Base-by-base conservation (phyloP, 2,329 filamentous ascomycete species). In the Sordariomycetes sp. region DNA sequence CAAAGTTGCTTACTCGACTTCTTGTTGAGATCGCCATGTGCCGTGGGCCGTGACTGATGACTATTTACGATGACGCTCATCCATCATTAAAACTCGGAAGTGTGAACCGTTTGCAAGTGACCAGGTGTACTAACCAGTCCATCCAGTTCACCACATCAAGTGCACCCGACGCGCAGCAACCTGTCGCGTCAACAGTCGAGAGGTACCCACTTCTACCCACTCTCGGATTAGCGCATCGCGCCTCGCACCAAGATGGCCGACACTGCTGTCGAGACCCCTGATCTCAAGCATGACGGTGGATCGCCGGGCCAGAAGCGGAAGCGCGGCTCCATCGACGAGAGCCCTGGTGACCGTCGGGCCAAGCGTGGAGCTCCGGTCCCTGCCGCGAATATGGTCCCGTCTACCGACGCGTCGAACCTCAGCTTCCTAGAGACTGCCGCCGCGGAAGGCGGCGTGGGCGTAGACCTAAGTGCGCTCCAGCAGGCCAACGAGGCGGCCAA, bases 391-490 rank as follows among this genome's bases (percentile, higher is more conserved):
- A 57, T 57, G 51, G 50, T 61, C n/a, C 52, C 58, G 10, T 20
- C 53, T 25, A 45, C 52, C 10, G 60, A 61, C 53, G 52, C 58
- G 24, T 57, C 60, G n/a, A 60, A 57, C 35, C 54, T 61, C 25
- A 58, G 59, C 15, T 82, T 80, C 62, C 75, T 80, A 32, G 77
- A 79, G 59, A 69, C 65, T 2, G 71, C 70, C 34, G 68, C 66
- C 13, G 66, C 28, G 12, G 54, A 56, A 22, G 48, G 45, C 3
- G 72, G 71, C 20, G 74, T 77, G 54, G 76, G 74, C 34, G 75
- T 77, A 32, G 79, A 82, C 62, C 80, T 82, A 62, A 76, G 73
- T 60, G 79, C 78, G 35, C 72, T 82, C 6, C 77, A 80, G 61
- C 78, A 81, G 63, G 78, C 78, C 10, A 70, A 59, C 53, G 56